Evolutionary conservation across 805 yeast genomes (phyloP), one percentile per base, ranked within the genome.

Genomic region (Cephaloascus fragrans): DNA sequence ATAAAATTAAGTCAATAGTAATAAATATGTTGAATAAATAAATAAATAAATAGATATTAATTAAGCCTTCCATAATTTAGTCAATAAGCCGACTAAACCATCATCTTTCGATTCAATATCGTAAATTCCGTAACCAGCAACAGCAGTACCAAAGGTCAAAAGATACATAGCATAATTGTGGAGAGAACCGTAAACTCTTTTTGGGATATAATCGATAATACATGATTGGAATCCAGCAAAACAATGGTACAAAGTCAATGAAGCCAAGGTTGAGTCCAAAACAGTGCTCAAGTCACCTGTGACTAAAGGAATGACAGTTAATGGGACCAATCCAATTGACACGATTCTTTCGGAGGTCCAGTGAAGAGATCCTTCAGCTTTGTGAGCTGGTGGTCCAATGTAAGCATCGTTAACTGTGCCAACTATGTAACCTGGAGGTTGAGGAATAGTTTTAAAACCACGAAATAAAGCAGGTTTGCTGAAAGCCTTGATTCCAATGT

Each of bases 351-450:
- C 90, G 46, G 74, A 64, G 31, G 82, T 69, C 89, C 89, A 82
- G 61, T 83, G 90, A 45, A 66, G 69, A 0, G 89, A 77, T 16
- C 90, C 93, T 45, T 81, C 79, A 39, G 64, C 50, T 46, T 69
- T 68, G 50, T 69, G 66, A 4, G 79, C 59, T 38, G 67, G 62
- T 32, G 97, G 97, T 14, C 76, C 64, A 26, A 66, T 62, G 51
- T 71, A 83, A 14, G 97, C 88, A 45, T 93, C 97, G 60, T 90
- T 93, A 37, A 89, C 95, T 4, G 89, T 78, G n/a, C 97, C 97
- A 36, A 80, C 80, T 41, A 90, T 80, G 57, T 83, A 71, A 31
- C 97, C 97, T 34, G 97, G 85, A 28, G 94, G 90, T 62, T 85
- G 94, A 37, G 75, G 73, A 37, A 66, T 73, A 36, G 75, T 62